phyloP scores from a whole-genome alignment of 768 basidiomycete species.

The Gloeostereum incarnatum region DNA sequence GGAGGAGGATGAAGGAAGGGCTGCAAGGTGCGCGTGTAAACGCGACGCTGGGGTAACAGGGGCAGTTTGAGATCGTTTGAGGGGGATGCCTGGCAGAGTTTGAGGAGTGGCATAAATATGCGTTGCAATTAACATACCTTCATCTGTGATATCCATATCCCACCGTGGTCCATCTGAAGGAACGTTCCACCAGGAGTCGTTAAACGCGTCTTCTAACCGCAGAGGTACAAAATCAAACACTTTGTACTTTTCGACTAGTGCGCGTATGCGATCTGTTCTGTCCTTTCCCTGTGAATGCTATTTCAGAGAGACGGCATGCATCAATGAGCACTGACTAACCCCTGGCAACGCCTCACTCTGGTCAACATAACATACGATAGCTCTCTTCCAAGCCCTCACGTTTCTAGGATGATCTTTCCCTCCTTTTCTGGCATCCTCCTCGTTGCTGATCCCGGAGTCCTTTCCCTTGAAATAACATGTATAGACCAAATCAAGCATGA shows the following conservation, averaged over 20 bases:
- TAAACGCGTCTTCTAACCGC: constrained; percentile 69
- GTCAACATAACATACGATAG: constrained; percentile 64
- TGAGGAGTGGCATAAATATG: neutral
- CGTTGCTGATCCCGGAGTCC: too few relatives aligned
- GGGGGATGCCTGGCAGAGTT: constrained; percentile 1
- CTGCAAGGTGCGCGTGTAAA: constrained; percentile 44
- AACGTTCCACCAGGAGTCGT: constrained; percentile 51
- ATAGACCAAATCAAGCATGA: constrained; percentile 61
- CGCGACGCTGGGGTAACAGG: constrained; percentile 18
- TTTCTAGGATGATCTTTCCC: constrained; percentile 63
- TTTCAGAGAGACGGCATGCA: constrained; percentile 4
- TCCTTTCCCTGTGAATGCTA: constrained; percentile 38
- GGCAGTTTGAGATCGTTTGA: constrained; percentile 22
- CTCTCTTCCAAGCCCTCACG: constrained; percentile 51
- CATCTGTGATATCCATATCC: constrained; percentile 38
- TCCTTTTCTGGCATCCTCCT: constrained; percentile 27
- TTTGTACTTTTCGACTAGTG: constrained; percentile 33
- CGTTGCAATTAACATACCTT: constrained; percentile 33
- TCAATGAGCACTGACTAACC: constrained; percentile 29
- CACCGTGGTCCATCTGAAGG: constrained; percentile 20
- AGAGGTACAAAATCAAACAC: constrained; percentile 52
- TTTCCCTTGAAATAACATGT: constrained; percentile 41
- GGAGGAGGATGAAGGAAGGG: constrained; percentile 71
- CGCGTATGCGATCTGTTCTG: constrained; percentile 40
- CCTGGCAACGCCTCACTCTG: constrained; percentile 48